Evolutionary conservation across 1,139 yeast species (phyloP).

Genomic region (Yamadazyma songkhlaensis): DNA sequence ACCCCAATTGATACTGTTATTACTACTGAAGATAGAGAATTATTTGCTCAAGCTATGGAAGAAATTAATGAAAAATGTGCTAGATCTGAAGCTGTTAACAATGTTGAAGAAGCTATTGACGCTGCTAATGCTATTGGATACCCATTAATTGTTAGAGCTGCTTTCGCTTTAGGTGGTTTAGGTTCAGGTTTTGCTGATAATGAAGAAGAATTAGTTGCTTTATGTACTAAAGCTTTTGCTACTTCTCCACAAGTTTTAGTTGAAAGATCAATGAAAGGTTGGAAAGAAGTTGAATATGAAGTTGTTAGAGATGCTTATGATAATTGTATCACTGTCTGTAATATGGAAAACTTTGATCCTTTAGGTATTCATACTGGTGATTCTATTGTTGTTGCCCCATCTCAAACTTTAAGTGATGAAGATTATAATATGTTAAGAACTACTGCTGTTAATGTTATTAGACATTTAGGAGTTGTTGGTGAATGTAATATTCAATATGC

Average conservation of each 20-base stretch:
- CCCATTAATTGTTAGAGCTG: conserved; percentile 98
- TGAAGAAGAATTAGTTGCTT: conserved; percentile 74
- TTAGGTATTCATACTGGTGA: conserved; percentile 99
- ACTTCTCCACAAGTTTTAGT: conserved; percentile 94
- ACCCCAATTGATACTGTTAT: conserved; percentile 94
- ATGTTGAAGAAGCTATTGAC: conserved; percentile 72
- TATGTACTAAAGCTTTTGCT: conserved; percentile 91
- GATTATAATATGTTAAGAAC: conserved; percentile 98
- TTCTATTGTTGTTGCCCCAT: conserved; percentile 98
- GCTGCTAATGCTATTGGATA: conserved; percentile 89
- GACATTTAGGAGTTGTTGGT: conserved; percentile 99
- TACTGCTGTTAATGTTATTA: conserved; percentile 94
- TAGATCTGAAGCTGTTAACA: conserved; percentile 79
- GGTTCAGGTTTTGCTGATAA: conserved; percentile 98
- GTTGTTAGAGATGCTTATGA: conserved; percentile 97
- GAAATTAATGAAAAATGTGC: conserved; percentile 96
- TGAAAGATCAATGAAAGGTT: conserved; percentile 96
- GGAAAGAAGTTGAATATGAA: conserved; percentile 99
- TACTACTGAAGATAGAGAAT: conserved; percentile 96
- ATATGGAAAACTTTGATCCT: conserved; percentile 99
- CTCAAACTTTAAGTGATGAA: conserved; percentile 95
- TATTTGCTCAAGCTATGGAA: conserved; percentile 91
- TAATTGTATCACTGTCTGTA: conserved; percentile 98
- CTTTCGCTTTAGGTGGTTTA: conserved; percentile 94
- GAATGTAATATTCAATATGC: conserved; percentile 99